phyloP scores from a whole-genome alignment of 2,329 filamentous ascomycete genomes.

The Botrytis tulipae region DNA sequence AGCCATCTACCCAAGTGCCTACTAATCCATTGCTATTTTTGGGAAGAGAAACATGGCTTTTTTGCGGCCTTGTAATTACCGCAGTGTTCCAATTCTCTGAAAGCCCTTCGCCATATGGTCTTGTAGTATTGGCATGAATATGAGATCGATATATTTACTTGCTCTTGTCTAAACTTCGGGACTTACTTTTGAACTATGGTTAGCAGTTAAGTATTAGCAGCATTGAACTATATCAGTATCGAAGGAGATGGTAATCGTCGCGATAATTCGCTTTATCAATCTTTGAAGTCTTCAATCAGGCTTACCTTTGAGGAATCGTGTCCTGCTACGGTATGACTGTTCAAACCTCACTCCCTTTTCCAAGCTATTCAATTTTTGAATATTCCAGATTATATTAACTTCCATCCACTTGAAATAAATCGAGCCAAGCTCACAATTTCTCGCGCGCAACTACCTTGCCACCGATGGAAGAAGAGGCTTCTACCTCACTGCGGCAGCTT shows the following conservation, averaged over 20 bases:
- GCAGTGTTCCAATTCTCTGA: background rate
- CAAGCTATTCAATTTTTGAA: background rate
- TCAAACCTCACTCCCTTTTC: background rate
- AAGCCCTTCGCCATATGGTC: background rate
- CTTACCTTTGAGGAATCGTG: background rate
- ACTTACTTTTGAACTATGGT: background rate
- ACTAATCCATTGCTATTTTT: background rate
- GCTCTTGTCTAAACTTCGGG: background rate
- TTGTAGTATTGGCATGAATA: background rate
- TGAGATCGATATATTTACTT: background rate
- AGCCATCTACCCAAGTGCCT: background rate
- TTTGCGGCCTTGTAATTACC: background rate
- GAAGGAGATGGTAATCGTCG: background rate
- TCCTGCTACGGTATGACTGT: background rate
- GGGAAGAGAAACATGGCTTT: background rate
- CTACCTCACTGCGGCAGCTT: background rate
- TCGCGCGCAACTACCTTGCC: background rate
- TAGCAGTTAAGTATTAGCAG: background rate
- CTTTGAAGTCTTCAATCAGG: background rate
- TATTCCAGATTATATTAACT: background rate
- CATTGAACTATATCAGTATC: background rate
- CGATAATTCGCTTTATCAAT: background rate
- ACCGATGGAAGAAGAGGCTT: background rate
- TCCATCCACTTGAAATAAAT: background rate
- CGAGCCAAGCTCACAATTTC: background rate